Evolutionary conservation across 2,329 filamentous ascomycete species (phyloP).

Genomic region (Verticillium klebahnii): DNA sequence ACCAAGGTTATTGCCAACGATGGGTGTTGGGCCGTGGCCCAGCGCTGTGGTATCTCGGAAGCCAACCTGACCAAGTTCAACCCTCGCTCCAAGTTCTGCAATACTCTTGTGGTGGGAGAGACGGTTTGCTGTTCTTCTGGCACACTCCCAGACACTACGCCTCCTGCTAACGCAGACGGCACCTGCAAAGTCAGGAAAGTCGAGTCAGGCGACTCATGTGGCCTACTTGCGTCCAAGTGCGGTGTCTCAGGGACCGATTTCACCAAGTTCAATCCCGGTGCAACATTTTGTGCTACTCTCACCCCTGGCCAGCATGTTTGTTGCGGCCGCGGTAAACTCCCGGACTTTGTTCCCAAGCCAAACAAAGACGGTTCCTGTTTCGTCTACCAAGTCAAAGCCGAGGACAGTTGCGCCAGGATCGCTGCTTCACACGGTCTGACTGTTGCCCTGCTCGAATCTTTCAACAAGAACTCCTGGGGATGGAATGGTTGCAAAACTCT

Average conservation of each 20-base stretch:
- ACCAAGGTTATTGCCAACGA: too few species aligned
- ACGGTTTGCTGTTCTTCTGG: too few species aligned
- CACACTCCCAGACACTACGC: too few species aligned
- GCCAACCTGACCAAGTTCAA: too few species aligned
- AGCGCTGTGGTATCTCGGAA: too few species aligned
- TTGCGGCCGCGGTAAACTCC: constrained; percentile 28
- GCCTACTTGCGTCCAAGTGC: constrained; percentile 19
- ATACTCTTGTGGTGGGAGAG: too few species aligned
- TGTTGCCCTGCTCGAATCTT: constrained; percentile 26
- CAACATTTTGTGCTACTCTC: constrained; percentile 21
- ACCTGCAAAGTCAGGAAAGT: constrained; percentile 16
- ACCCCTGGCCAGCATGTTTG: constrained; percentile 27
- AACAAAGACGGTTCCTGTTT: constrained; percentile 27
- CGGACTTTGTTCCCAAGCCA: constrained; percentile 28
- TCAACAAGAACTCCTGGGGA: constrained; percentile 33
- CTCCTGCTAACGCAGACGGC: too few species aligned
- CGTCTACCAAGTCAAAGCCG: constrained; percentile 22
- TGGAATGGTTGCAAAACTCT: constrained; percentile 26
- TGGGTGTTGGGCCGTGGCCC: too few species aligned
- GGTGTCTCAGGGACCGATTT: neutral
- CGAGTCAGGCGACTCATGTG: constrained; percentile 29
- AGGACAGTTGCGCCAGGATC: constrained; percentile 22
- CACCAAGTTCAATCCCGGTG: constrained; percentile 17
- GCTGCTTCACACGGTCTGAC: constrained; percentile 27
- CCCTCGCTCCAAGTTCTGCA: too few species aligned